A percentile compares a stretch with the other conserved stretches of the same genome.
Conservation (phyloP, 192 early-diverging fungal species). For the Rhizoclosmatium sp. region DNA sequence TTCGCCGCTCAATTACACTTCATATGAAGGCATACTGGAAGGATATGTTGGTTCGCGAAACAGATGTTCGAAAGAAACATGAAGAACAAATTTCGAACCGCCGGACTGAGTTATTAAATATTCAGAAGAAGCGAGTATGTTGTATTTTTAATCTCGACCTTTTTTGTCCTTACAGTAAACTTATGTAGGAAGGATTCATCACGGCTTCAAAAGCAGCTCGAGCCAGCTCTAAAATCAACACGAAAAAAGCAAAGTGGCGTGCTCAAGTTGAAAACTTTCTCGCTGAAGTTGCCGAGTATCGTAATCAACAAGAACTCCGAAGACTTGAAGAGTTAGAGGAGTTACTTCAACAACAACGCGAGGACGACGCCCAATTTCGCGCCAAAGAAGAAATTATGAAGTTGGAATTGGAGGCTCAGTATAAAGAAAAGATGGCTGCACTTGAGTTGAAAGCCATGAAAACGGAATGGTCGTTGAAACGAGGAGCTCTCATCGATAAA, state of each 20-base stretch:
- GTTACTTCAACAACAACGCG: neutral
- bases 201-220: neutral
- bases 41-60: neutral
- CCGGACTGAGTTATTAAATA: neutral
- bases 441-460: slow-evolving; percentile 19
- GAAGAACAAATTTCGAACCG: neutral
- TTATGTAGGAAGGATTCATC: neutral
- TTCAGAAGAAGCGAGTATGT: neutral
- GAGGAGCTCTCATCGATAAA: neutral
- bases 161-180: neutral
- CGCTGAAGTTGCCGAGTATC: slow-evolving; percentile 13
- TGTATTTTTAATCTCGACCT: neutral
- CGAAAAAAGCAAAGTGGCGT: slow-evolving; percentile 12
- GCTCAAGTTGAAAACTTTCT: slow-evolving; percentile 16
- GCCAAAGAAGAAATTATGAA: neutral
- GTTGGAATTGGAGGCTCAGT: neutral
- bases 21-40: neutral
- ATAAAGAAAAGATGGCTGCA: neutral
- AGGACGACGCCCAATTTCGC: neutral
- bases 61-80: neutral
- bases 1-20: neutral
- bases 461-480: slow-evolving; percentile 10
- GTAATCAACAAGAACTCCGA: neutral
- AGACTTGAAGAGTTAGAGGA: neutral
- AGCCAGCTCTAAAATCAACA: neutral